A percentile compares a stretch with the other conserved stretches of the same genome.
Evolutionary conservation across 2,329 filamentous ascomycete species (phyloP).

Genomic region (Pestalotiopsis sp.): DNA sequence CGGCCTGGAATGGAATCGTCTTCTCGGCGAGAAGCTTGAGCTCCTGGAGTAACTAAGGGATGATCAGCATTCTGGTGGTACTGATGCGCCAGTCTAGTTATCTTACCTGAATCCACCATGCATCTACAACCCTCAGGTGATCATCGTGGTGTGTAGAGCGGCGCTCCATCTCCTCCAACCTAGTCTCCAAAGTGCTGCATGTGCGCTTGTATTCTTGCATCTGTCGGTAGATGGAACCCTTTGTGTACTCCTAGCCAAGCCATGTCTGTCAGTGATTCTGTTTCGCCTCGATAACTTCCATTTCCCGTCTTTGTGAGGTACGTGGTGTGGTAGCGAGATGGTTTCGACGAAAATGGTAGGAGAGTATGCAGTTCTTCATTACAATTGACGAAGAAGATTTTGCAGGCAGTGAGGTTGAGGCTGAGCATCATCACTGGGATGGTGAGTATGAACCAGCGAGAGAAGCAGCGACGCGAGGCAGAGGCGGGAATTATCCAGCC

Average conservation of each 20-base stretch:
- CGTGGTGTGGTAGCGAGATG: conserved; percentile 29
- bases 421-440: conserved; percentile 34
- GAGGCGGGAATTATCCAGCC: not conserved
- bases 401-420: conserved; percentile 28
- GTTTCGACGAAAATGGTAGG: conserved; percentile 25
- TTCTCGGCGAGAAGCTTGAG: conserved; percentile 60
- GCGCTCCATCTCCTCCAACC: conserved; percentile 79
- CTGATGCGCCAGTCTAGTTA: not conserved
- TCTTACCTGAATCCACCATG: conserved; percentile 90
- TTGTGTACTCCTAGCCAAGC: conserved; percentile 75
- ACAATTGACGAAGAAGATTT: conserved; percentile 18
- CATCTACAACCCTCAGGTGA: conserved; percentile 85
- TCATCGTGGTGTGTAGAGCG: conserved; percentile 84
- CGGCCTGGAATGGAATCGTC: conserved; percentile 42
- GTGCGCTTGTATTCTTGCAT: conserved; percentile 98
- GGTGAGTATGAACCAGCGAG: conserved; percentile 32
- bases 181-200: conserved; percentile 77
- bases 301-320: conserved; percentile 24
- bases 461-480: conserved; percentile 16
- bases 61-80: conserved; percentile 22
- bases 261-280: conserved; percentile 36
- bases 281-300: conserved; percentile 17
- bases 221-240: conserved; percentile 94
- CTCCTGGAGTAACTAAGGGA: conserved; percentile 61
- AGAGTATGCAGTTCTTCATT: conserved; percentile 18